Evolutionary conservation across 192 early-diverging fungal genomes (phyloP).

Genomic region (Kappamyces sp.): DNA sequence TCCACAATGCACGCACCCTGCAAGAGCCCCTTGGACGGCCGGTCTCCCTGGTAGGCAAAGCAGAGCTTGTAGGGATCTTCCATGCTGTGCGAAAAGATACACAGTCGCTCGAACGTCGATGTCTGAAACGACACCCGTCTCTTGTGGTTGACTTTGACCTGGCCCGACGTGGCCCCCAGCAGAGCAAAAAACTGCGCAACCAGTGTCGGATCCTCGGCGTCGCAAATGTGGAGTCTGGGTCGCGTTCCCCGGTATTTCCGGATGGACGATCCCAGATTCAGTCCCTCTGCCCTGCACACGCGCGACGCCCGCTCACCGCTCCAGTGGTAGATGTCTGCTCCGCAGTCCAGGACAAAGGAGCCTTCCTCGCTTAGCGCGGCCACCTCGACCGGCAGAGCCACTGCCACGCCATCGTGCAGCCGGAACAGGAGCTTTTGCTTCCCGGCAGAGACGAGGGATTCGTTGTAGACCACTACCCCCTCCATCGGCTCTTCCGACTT

Average conservation of each 20-base stretch:
- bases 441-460: not conserved
- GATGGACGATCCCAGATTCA: slow-evolving; percentile 28
- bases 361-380: slow-evolving; percentile 13
- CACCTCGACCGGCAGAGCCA: not conserved
- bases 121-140: too few species aligned
- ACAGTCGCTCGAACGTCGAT: too few species aligned
- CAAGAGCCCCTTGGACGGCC: slow-evolving; percentile 21
- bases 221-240: slow-evolving; percentile 26
- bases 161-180: not conserved
- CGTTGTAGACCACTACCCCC: not conserved
- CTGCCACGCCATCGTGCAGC: not conserved
- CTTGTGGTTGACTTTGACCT: not conserved
- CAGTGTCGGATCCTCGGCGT: slow-evolving; percentile 18
- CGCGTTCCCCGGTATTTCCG: slow-evolving; percentile 32
- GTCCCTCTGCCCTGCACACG: slow-evolving; percentile 27
- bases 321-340: slow-evolving; percentile 25
- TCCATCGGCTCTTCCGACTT: not conserved
- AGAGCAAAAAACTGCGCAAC: slow-evolving; percentile 1
- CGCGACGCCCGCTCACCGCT: slow-evolving; percentile 19
- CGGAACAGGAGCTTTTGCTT: not conserved
- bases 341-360: slow-evolving; percentile 26
- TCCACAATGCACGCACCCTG: slow-evolving; percentile 15
- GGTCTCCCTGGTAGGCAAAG: slow-evolving; percentile 23
- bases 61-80: not conserved
- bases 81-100: too few species aligned